Percentiles rank a stretch among this genome's conserved stretches.
Evolutionary conservation across 768 basidiomycete genomes (phyloP).

Genomic region (Naganishia vishniacii): DNA sequence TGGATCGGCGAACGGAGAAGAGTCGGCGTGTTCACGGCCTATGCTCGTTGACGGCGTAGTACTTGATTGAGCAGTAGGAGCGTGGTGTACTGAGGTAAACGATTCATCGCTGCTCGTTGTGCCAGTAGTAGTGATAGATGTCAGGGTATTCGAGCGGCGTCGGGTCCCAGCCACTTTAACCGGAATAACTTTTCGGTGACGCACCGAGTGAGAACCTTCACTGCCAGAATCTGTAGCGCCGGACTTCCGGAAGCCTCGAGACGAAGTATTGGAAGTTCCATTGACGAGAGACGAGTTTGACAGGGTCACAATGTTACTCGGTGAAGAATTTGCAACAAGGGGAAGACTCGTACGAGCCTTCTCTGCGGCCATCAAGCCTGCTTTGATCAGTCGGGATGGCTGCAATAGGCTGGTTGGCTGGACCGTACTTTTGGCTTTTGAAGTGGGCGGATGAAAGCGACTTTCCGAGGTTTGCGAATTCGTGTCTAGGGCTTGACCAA

Average conservation of each 20-base stretch:
- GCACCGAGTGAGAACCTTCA: not conserved
- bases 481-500: not conserved
- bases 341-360: not conserved
- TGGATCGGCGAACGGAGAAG: conserved; percentile 13
- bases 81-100: no score
- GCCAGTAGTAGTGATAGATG: conserved; percentile 1
- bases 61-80: not conserved
- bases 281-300: not conserved
- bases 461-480: not conserved
- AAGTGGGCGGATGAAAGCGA: not conserved
- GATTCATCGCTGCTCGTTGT: not conserved
- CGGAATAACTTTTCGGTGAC: not conserved
- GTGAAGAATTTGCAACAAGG: not conserved
- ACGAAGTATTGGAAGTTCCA: not conserved
- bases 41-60: no score
- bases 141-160: not conserved
- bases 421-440: not conserved
- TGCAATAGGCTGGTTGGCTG: conserved; percentile 14
- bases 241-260: not conserved
- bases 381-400: conserved; percentile 13
- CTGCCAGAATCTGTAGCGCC: not conserved
- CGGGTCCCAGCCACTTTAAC: no score
- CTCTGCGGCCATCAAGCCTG: not conserved
- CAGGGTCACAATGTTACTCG: not conserved
- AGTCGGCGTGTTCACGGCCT: not conserved